These are phyloP conservation scores for Penicillium sp. DNA, from an alignment of 2,329 filamentous ascomycete species.

Conservation along the genomic window DNA sequence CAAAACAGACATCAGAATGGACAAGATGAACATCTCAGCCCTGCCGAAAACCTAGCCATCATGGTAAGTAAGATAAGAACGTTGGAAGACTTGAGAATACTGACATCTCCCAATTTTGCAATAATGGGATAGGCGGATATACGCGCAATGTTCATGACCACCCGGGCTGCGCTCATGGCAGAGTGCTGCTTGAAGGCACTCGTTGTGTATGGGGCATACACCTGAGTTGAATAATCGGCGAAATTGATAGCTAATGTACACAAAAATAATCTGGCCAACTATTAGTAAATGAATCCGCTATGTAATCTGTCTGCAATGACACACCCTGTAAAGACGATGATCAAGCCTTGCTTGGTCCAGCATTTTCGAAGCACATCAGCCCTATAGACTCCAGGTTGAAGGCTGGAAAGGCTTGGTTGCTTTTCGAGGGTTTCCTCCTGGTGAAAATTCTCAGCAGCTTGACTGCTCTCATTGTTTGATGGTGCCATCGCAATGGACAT, in stretches of 20 bases:
- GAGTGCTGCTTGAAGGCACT: slow-evolving; percentile 27
- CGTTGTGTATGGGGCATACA: slow-evolving; percentile 24
- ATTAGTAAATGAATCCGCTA: not conserved
- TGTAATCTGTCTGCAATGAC: not conserved
- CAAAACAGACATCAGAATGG: slow-evolving; percentile 54
- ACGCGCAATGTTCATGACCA: slow-evolving; percentile 25
- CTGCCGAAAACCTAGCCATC: slow-evolving; percentile 54
- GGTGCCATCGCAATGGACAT: not conserved
- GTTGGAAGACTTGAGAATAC: not conserved
- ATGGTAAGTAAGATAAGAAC: not conserved
- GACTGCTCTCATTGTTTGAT: not conserved
- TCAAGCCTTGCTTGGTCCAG: slow-evolving; percentile 21
- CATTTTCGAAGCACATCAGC: slow-evolving; percentile 20
- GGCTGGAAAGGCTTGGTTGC: slow-evolving; percentile 4
- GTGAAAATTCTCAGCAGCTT: not conserved
- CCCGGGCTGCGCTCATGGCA: slow-evolving; percentile 22
- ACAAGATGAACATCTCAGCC: slow-evolving; percentile 57
- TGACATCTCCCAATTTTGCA: slow-evolving; percentile 27
- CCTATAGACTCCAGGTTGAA: slow-evolving; percentile 23
- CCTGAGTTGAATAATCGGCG: slow-evolving; percentile 22
- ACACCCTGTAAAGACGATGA: slow-evolving; percentile 19
- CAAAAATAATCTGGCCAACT: slow-evolving; percentile 15
- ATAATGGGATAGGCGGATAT: slow-evolving; percentile 29
- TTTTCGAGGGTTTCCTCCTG: slow-evolving; percentile 7
- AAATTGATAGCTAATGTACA: slow-evolving; percentile 22